These are phyloP conservation scores for Apiotrichum gamsii DNA, from an alignment of 1,284 basidiomycete genomes.

Conservation along the genomic window DNA sequence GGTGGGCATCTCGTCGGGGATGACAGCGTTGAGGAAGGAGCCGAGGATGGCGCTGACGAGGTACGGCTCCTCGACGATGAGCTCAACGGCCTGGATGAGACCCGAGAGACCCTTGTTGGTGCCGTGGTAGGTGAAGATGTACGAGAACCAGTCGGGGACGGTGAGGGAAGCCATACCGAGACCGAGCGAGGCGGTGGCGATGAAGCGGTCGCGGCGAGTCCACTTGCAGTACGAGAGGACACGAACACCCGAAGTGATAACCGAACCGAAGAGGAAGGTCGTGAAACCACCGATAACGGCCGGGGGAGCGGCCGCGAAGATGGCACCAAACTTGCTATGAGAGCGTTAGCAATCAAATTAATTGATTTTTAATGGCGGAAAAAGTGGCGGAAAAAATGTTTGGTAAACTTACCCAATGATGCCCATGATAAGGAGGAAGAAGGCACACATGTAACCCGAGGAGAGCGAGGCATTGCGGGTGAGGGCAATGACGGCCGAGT, in stretches of 20 bases:
- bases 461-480: conserved; percentile 30
- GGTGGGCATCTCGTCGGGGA: conserved; percentile 13
- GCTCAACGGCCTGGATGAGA: conserved; percentile 68
- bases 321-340: conserved; percentile 32
- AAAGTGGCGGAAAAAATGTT: too few relatives aligned
- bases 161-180: conserved; percentile 64
- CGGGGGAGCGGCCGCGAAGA: conserved; percentile 27
- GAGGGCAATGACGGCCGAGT: conserved; percentile 35
- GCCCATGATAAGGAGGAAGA: conserved; percentile 32
- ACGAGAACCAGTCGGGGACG: conserved; percentile 41
- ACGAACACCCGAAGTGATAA: conserved; percentile 58
- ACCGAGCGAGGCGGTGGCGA: conserved; percentile 62
- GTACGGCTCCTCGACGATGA: conserved; percentile 64
- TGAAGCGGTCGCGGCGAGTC: conserved; percentile 69
- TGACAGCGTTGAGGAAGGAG: conserved; percentile 24
- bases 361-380: too few relatives aligned
- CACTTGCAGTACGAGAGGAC: conserved; percentile 63
- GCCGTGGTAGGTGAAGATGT: conserved; percentile 44
- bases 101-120: conserved; percentile 63
- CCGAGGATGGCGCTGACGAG: conserved; percentile 32
- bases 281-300: conserved; percentile 29
- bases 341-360: too few relatives aligned
- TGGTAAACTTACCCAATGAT: too few relatives aligned
- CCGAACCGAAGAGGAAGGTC: conserved; percentile 44
- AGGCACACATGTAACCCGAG: conserved; percentile 33